Percentiles rank a stretch among this genome's conserved stretches.
These are phyloP conservation scores for Amyloporia xantha DNA, from an alignment of 768 basidiomycete genomes.

Conservation along the genomic window DNA sequence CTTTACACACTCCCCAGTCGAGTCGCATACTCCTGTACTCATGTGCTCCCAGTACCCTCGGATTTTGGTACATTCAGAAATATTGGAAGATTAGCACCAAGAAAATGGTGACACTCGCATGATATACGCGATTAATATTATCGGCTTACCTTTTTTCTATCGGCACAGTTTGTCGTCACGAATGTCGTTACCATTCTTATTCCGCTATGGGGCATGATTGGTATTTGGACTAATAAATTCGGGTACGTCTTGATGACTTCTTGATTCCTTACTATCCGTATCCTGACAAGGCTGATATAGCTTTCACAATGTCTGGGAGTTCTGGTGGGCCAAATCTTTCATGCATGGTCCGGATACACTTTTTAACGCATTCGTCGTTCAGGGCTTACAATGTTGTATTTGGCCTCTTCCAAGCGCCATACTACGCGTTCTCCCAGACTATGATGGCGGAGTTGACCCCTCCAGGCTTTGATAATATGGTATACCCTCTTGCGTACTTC, in stretches of 20 bases:
- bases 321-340: conserved; percentile 56
- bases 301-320: conserved; percentile 83
- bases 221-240: conserved; percentile 70
- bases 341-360: too few relatives aligned
- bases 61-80: conserved; percentile 79
- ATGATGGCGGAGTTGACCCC: conserved; percentile 89
- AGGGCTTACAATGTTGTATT: conserved; percentile 79
- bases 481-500: conserved; percentile 15
- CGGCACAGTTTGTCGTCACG: conserved; percentile 59
- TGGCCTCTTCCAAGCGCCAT: conserved; percentile 80
- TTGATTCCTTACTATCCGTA: conserved; percentile 7
- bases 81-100: conserved; percentile 78
- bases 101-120: conserved; percentile 50
- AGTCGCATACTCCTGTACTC: background rate
- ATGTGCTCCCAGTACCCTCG: conserved; percentile 44
- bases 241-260: conserved; percentile 51
- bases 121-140: background rate
- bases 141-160: background rate
- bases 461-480: conserved; percentile 83
- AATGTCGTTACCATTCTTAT: conserved; percentile 73
- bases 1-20: background rate
- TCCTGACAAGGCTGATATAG: conserved; percentile 20
- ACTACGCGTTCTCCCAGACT: conserved; percentile 80
- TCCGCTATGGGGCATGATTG: conserved; percentile 82
- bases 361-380: background rate